Percentiles rank a stretch among this genome's conserved stretches.
phyloP scores from a whole-genome alignment of 2,329 filamentous ascomycete species.

The Aureobasidium sp. region DNA sequence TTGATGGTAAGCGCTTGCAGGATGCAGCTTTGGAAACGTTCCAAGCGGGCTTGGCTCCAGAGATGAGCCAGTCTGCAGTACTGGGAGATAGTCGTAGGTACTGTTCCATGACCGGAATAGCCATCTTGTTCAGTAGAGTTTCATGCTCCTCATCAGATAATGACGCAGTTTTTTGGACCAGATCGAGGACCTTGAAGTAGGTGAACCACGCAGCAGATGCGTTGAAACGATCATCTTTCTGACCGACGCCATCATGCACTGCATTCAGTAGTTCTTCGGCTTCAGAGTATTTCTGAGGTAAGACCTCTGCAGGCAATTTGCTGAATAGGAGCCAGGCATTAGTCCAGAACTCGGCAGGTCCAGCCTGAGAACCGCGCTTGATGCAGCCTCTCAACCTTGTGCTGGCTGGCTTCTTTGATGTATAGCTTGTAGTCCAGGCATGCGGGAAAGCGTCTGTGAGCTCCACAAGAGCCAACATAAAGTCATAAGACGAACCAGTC shows the following conservation, averaged over 20 bases:
- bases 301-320: constrained; percentile 46
- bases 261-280: constrained; percentile 58
- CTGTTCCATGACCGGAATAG: constrained; percentile 48
- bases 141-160: constrained; percentile 39
- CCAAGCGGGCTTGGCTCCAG: constrained; percentile 35
- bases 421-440: constrained; percentile 65
- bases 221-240: constrained; percentile 67
- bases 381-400: constrained; percentile 64
- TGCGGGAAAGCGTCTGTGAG: constrained; percentile 60
- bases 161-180: constrained; percentile 33
- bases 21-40: constrained; percentile 32
- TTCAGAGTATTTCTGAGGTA: constrained; percentile 49
- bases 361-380: constrained; percentile 77
- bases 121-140: constrained; percentile 39
- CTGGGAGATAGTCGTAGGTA: constrained; percentile 45
- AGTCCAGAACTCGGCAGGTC: constrained; percentile 64
- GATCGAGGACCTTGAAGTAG: constrained; percentile 59
- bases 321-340: constrained; percentile 56
- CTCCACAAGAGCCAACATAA: constrained; percentile 57
- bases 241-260: constrained; percentile 62
- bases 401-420: constrained; percentile 48
- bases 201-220: constrained; percentile 63
- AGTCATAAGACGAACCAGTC: constrained; percentile 64
- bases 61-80: constrained; percentile 45
- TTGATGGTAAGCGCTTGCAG: not conserved